Conservation (phyloP, 345 rosid genomes). For the Eucalyptus pauciflora region DNA sequence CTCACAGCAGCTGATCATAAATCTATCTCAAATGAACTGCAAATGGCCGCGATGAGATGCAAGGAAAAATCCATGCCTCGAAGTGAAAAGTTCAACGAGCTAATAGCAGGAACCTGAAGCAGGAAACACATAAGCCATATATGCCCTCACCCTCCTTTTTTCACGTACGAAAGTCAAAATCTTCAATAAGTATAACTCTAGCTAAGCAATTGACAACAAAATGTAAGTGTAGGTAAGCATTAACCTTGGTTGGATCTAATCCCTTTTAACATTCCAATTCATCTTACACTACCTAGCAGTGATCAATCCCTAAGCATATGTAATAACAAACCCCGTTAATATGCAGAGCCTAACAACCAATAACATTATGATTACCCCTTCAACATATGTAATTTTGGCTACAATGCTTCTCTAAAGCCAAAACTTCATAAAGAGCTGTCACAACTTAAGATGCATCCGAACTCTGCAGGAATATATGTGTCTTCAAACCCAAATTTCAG, state of each 20-base stretch:
- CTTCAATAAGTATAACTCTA: not conserved
- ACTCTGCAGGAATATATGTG: not conserved
- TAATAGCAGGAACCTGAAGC: not conserved
- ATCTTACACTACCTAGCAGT: not conserved
- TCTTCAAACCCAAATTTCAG: not conserved
- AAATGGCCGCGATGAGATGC: not conserved
- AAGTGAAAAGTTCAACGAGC: not conserved
- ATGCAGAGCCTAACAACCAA: not conserved
- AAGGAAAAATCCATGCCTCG: not conserved
- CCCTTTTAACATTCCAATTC: not conserved
- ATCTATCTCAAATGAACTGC: not conserved
- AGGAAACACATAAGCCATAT: not conserved
- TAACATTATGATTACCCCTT: not conserved
- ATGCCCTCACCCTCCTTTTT: not conserved
- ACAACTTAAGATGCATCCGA: not conserved
- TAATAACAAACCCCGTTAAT: not conserved
- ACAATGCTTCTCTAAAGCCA: not conserved
- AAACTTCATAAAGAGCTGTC: not conserved
- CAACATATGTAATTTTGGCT: not conserved
- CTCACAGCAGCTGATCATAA: not conserved
- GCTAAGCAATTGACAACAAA: not conserved
- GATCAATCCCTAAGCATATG: not conserved
- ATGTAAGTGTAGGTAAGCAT: not conserved
- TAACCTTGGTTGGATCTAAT: not conserved
- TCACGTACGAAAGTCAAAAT: not conserved